A percentile compares a stretch with the other conserved stretches of the same genome.
Evolutionary conservation across 2,329 filamentous ascomycete genomes (phyloP).

Genomic region (Beauveria asiatica): DNA sequence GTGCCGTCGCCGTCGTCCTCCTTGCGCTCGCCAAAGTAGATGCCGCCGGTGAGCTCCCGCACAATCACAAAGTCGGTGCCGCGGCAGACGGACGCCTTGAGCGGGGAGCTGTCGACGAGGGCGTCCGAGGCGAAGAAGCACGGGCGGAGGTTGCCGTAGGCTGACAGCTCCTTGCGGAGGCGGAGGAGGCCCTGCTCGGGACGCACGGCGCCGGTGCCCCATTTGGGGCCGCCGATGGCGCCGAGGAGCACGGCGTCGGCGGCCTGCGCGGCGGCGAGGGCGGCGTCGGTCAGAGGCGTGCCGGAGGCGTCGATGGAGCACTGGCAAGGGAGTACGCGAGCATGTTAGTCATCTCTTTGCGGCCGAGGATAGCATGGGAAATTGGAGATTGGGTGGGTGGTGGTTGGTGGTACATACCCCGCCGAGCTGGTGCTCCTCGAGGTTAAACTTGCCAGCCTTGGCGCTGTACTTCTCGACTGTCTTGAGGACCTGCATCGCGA

Average conservation of each 20-base stretch:
- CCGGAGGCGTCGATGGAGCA: constrained; percentile 81
- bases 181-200: constrained; percentile 87
- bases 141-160: constrained; percentile 90
- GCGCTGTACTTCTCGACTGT: constrained; percentile 64
- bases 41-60: constrained; percentile 83
- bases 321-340: constrained; percentile 33
- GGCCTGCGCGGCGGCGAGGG: constrained; percentile 71
- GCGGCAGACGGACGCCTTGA: constrained; percentile 76
- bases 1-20: constrained; percentile 67
- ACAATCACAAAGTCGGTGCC: constrained; percentile 90
- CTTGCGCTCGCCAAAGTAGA: constrained; percentile 88
- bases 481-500: constrained; percentile 58
- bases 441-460: constrained; percentile 69
- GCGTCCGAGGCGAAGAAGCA: constrained; percentile 91
- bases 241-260: constrained; percentile 88
- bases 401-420: constrained; percentile 55
- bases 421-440: constrained; percentile 82
- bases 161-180: constrained; percentile 86
- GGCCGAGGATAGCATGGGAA: background rate
- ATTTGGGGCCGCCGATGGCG: constrained; percentile 93
- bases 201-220: constrained; percentile 80
- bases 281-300: constrained; percentile 70
- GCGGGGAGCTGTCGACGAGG: constrained; percentile 74
- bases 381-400: background rate
- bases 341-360: no score